phyloP scores from a whole-genome alignment of 1,284 basidiomycete species.

The Microbotryum saponariae region DNA sequence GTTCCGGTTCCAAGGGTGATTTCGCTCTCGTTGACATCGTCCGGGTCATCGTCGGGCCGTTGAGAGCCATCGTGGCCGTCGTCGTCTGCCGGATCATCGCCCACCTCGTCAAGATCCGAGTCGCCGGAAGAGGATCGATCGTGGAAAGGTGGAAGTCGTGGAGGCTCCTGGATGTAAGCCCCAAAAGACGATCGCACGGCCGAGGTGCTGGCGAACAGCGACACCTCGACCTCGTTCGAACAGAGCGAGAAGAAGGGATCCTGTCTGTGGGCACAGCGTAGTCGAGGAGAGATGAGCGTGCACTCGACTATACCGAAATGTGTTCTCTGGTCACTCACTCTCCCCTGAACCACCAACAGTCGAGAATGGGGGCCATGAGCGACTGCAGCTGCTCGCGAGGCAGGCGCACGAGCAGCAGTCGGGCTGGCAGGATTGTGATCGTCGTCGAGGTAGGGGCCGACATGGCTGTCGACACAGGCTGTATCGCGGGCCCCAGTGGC shows the following conservation, averaged over 20 bases:
- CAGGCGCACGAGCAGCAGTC: conserved; percentile 16
- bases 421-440: conserved; percentile 18
- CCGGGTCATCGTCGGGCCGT: not conserved
- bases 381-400: conserved; percentile 7
- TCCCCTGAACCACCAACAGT: conserved; percentile 16
- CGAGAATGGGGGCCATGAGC: conserved; percentile 15
- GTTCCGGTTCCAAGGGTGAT: conserved; percentile 1
- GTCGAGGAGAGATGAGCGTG: too few relatives aligned
- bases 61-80: not conserved
- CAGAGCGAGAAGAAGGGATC: conserved; percentile 33
- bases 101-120: not conserved
- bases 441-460: conserved; percentile 5
- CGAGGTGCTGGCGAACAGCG: conserved; percentile 27
- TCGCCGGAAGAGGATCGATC: not conserved
- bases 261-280: not conserved
- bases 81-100: not conserved
- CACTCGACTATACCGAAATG: not conserved
- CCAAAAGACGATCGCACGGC: conserved; percentile 23
- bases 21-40: not conserved
- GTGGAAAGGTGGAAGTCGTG: too few relatives aligned
- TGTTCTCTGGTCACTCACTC: conserved; percentile 2
- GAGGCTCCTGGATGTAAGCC: conserved; percentile 3
- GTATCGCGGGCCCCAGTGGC: too few relatives aligned
- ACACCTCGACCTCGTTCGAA: conserved; percentile 31
- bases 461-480: too few relatives aligned